phyloP scores from a whole-genome alignment of 345 rosid genomes.

The Cardamine resedifolia region DNA sequence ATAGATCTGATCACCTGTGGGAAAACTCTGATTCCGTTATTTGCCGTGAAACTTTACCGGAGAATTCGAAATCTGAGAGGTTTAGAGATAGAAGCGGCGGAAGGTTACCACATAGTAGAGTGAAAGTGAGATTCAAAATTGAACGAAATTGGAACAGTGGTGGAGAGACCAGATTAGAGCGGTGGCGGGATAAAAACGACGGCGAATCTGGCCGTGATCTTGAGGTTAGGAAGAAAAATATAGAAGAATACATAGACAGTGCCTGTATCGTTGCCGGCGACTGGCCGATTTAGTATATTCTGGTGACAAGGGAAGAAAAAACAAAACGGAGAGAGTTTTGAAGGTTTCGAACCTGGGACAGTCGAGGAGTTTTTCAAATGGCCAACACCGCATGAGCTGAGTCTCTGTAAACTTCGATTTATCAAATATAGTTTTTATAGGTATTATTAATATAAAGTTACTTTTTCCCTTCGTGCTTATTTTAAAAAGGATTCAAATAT shows the following conservation, averaged over 20 bases:
- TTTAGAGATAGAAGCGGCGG: background rate
- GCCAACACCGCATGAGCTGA: constrained; percentile 12
- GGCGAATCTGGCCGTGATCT: constrained; percentile 1
- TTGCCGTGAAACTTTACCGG: background rate
- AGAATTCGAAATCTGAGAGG: background rate
- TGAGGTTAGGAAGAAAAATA: background rate
- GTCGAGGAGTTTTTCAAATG: background rate
- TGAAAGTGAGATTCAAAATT: constrained; percentile 30
- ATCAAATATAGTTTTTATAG: background rate
- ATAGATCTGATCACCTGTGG: constrained; percentile 31
- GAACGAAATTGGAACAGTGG: background rate
- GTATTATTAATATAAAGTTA: background rate
- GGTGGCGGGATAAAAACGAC: background rate
- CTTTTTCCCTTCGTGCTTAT: background rate
- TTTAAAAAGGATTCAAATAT: background rate
- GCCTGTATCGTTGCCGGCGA: constrained; percentile 13
- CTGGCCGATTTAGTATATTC: background rate
- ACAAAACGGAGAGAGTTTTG: background rate
- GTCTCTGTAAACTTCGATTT: accelerated
- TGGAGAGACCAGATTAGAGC: background rate
- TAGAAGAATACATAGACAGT: background rate
- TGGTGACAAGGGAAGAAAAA: background rate
- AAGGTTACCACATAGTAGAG: constrained; percentile 16
- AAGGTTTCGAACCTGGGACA: constrained; percentile 19
- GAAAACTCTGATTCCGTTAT: constrained; percentile 27